Evolutionary conservation across 176 grass and related monocot genomes (phyloP), one percentile per base, ranked within the genome.

Genomic region (Eragrostis curvula): DNA sequence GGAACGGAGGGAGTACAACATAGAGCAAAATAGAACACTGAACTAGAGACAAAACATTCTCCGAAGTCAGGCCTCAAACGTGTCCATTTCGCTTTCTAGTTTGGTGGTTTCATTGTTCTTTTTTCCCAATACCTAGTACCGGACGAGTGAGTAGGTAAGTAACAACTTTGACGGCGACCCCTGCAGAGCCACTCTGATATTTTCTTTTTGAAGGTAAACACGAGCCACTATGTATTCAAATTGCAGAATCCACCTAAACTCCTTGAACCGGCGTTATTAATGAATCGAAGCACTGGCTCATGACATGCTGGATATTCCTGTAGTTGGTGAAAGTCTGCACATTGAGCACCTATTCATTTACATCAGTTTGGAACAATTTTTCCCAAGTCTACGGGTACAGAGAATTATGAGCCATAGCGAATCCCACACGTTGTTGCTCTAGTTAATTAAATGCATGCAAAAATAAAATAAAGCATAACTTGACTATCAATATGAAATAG

Each of bases 141-240:
- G 17, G 27, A n/a, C 12, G 62, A 39, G 7, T 21, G 82, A 47
- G 77, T 85, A 48, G 65, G 71, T 85, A 57, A 65, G 46, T 71
- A 85, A 81, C 87, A 71, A 77, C 77, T 25, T 13, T 8, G 87
- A 81, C 4, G 66, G 82, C 16, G 77, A 85, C 77, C 7, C 49
- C 80, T n/a, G 52, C 58, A 12, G 62, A 32, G 30, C 16, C 27
- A 58, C 16, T 74, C 25, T 28, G 32, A 36, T 36, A 36, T 36
- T 36, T 36, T 2, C 4, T 36, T 36, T 36, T n/a, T n/a, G n/a
- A n/a, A n/a, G 32, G 32, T 36, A 36, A 36, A 36, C 32, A 36
- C 32, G 32, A 36, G 32, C 32, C 27, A 49, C 21, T 69, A 16
- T 24, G 67, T 53, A 47, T 60, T 74, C 9, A 23, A 32, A 10